Base-by-base conservation (phyloP, 768 basidiomycete genomes). In the Clitopilus passeckerianus region DNA sequence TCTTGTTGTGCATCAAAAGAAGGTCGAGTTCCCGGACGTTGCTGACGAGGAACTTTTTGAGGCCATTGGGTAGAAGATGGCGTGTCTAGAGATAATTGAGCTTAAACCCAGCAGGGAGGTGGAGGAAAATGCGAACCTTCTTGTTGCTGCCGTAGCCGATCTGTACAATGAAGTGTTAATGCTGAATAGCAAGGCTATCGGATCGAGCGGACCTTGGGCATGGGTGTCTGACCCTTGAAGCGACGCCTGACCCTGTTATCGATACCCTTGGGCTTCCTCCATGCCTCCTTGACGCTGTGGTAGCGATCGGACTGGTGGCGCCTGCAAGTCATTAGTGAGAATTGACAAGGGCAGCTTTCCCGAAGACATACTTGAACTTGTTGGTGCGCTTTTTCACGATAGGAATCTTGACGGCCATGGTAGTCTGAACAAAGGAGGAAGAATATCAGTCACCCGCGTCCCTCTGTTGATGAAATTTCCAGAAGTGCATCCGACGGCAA, bases 221-320 rank as follows among this genome's bases (percentile, higher is more conserved):
- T 98, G 65, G 94, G 83, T 59, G 86, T 83, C 75, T 96, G 94
- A 58, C 96, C 96, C 83, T 94, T 97, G 83, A 93, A 94, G 70
- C 91, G 87, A 67, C 92, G 86, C 74, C 94, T 83, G 69, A 97
- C 95, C 70, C 95, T 87, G 87, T 98, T 98, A 75, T 98, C 96
- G 69, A 98, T 98, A 93, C 96, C 97, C 87, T 98, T 99, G 67
- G 97, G 97, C 83, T 99, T 99, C 75, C 97, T 86, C 97, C 97
- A 99, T 82, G 92, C 82, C 82, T 97, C 95, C 85, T 96, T 96
- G 67, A 98, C 95, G 66, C 90, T 80, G 75, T 92, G 86, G 82
- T 97, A 98, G 72, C 96, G 91, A 80, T 98, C 96, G 54, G 94
- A 96, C 79, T 98, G 96, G 78, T 98, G 96, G 77, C 96, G 93